Base-by-base conservation (phyloP, 129 eudicot genomes). In the Apium graveolens region DNA sequence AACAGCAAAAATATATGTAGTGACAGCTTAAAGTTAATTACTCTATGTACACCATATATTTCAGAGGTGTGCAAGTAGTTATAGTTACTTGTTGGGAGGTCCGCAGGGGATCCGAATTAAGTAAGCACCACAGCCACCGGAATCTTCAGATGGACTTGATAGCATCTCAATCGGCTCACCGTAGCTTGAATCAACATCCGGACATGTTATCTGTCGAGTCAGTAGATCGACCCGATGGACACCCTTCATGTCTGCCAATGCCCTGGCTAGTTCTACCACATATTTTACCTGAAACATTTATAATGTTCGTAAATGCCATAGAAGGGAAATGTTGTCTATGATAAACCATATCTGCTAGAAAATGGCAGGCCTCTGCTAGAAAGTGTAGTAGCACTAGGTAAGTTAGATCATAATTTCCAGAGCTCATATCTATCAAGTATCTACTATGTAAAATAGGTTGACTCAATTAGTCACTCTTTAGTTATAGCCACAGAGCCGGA, bases 131-230 rank as follows among this genome's bases (percentile, higher is more conserved):
- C 95, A 83, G 39, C 88, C 86, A 14, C 88, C 95, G 12, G 78
- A 83, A 80, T 86, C 97, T 80, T 88, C 92, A 18, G 92, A 81
- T 34, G 92, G 91, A 76, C 87, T 85, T 4, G 92, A 89, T 32
- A 92, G 88, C 97, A 92, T 92, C 87, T 92, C 97, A 69, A 86
- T 92, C 43, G 97, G 97, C 76, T 92, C 97, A 74, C 89, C 91
- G 34, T 91, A 89, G 85, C 85, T 89, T 71, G 79, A 89, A 70
- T 91, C 97, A 1, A 91, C 92, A 69, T 92, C 97, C 5, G 88
- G 55, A 53, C 89, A 87, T 68, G 95, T 77, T 68, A 92, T 86
- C 81, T 92, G 97, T 81, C 97, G 78, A 60, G 95, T 92, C 27
- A 92, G 84, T 41, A 92, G 87, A 82, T 92, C 97, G 62, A 92